A percentile compares a stretch with the other conserved stretches of the same genome.
Conservation (phyloP, 1,284 basidiomycete species). For the Apiotrichum veenhuisii region DNA sequence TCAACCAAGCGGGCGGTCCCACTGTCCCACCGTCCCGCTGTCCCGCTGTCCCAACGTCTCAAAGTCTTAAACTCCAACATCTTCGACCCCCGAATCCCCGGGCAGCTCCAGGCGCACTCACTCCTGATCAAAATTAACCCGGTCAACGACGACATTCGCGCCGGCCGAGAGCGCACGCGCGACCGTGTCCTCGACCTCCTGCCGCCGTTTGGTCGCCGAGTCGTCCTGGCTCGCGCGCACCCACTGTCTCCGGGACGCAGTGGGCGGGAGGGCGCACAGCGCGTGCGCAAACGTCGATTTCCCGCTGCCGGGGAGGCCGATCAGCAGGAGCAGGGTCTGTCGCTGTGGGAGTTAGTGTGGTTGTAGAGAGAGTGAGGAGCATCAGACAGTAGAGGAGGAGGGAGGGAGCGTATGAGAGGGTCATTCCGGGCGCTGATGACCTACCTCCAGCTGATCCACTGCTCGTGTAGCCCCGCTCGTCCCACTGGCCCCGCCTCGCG, state of each 20-base stretch:
- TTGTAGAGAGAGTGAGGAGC: no score
- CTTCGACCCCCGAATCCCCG: not conserved
- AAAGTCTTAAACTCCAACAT: not conserved
- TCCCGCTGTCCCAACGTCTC: no score
- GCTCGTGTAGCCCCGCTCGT: not conserved
- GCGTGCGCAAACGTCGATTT: conserved; percentile 44
- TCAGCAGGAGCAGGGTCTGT: conserved; percentile 41
- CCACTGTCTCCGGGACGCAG: conserved; percentile 23
- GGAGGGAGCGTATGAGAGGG: not conserved
- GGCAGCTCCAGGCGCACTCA: conserved; percentile 20
- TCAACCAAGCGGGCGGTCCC: no score
- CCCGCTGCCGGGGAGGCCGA: conserved; percentile 45
- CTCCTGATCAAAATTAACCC: conserved; percentile 44
- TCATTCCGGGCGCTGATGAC: no score
- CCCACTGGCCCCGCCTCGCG: not conserved
- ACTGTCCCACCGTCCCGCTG: no score
- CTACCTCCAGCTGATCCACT: not conserved
- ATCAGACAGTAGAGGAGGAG: no score
- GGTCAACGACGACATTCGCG: conserved; percentile 45
- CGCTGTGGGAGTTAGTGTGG: conserved; percentile 4
- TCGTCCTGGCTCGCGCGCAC: conserved; percentile 48
- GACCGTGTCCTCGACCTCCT: conserved; percentile 42
- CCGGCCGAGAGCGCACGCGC: conserved; percentile 29
- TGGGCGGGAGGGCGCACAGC: conserved; percentile 16
- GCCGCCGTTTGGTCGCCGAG: conserved; percentile 31